Base-by-base conservation (phyloP, 352 stramenopile genomes). In the Nothophytophthora sp. region DNA sequence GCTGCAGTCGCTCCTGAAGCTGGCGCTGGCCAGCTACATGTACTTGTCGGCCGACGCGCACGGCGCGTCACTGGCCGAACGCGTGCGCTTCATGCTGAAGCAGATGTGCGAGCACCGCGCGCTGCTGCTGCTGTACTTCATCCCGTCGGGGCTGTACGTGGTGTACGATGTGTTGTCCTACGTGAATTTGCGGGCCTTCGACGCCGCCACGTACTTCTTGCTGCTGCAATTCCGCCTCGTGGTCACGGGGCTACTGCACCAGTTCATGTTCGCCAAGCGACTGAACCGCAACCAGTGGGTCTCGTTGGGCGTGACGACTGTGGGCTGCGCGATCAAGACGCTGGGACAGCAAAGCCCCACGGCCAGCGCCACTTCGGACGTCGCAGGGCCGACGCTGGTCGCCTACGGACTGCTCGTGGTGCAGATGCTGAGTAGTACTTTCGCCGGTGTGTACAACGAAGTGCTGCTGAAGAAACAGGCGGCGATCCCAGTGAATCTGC, bases 401-500 rank as follows among this genome's bases (percentile, higher is more conserved):
- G 76, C 76, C 13, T 92, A 92, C 55, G 73, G 50, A 13, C 42
- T 86, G 10, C 51, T 91, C 5, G 63, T 90, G 32, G 55, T 88
- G 29, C 82, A 92, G 46, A 89, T 92, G 56, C 76, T 92, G 47
- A 89, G 77, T 52, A 88, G 75, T 35, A 91, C 82, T 10, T 92
- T 92, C 58, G 82, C 80, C 1, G 80, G 80, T 5, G 82, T 92
- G 10, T 92, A 92, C 78, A 92, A 90, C 57, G 82, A 92, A 69
- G 68, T 85, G 51, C 54, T 92, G 33, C 72, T 92, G 23, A 92
- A 92, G 66, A 88, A 85, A 27, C 75, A 90, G 50, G 43, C 67
- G 29, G 65, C 72, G 50, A 88, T 90, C 46, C 55, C 80, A 12
- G 52, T 89, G 36, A 90, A 92, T 50, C 53, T 92, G 39, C 82